Conservation (phyloP, 2,329 filamentous ascomycete species). For the Monosporascus sp. region DNA sequence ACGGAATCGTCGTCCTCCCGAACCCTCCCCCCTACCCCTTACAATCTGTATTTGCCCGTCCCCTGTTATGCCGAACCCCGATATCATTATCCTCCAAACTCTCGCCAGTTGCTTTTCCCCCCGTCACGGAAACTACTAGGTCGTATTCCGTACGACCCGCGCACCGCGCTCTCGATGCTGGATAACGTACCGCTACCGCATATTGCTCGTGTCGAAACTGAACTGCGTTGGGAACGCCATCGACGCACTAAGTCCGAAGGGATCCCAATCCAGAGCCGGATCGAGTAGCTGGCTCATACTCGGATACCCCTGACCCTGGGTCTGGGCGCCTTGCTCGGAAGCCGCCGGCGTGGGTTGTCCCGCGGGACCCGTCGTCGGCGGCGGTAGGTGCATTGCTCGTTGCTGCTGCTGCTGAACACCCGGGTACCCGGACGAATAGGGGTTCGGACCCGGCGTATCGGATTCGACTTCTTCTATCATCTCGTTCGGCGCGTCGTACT, state of each 20-base stretch:
- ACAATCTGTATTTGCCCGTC: no score
- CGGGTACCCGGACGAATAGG: conserved; percentile 56
- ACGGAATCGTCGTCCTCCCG: no score
- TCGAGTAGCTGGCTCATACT: conserved; percentile 62
- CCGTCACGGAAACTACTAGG: no score
- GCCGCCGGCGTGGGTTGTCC: conserved; percentile 31
- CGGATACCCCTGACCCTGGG: conserved; percentile 45
- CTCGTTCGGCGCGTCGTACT: conserved; percentile 87
- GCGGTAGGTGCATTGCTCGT: conserved; percentile 34
- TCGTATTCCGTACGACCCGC: background rate
- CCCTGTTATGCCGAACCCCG: no score
- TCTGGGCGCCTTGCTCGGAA: conserved; percentile 23
- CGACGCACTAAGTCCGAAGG: conserved; percentile 86
- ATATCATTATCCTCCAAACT: no score
- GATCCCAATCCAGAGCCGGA: conserved; percentile 84
- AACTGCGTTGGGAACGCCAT: conserved; percentile 92
- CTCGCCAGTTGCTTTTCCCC: no score
- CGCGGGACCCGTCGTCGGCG: conserved; percentile 31
- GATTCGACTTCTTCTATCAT: conserved; percentile 80
- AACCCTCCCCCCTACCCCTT: no score
- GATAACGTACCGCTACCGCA: conserved; percentile 25
- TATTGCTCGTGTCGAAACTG: conserved; percentile 61
- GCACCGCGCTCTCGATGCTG: background rate
- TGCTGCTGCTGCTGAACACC: conserved; percentile 27
- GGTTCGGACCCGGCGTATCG: conserved; percentile 62